These are phyloP conservation scores for Priceomyces fermenticarens DNA, from an alignment of 805 yeast species.

Conservation along the genomic window DNA sequence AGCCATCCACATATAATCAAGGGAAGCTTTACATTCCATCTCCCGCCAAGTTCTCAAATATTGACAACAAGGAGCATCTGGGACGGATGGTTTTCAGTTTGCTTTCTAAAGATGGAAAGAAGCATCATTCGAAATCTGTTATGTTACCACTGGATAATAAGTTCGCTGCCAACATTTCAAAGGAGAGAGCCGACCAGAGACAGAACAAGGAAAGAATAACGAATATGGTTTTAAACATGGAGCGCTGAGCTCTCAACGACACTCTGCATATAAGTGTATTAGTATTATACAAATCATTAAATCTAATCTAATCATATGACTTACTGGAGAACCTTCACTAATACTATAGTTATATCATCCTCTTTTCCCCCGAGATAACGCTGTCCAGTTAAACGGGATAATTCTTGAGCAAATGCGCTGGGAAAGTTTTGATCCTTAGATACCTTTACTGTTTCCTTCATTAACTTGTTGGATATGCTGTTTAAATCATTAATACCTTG, in stretches of 20 bases:
- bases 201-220: conserved; percentile 57
- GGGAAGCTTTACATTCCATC: conserved; percentile 19
- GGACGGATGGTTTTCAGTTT: conserved; percentile 46
- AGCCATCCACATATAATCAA: conserved; percentile 14
- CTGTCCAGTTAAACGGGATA: conserved; percentile 62
- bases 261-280: conserved; percentile 3
- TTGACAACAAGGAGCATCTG: background rate
- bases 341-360: conserved; percentile 86
- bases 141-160: conserved; percentile 52
- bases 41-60: conserved; percentile 1
- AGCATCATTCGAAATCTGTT: conserved; percentile 40
- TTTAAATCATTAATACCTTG: conserved; percentile 36
- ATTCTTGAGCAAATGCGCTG: conserved; percentile 82
- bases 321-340: conserved; percentile 52
- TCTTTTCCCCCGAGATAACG: conserved; percentile 88
- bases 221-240: conserved; percentile 48
- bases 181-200: conserved; percentile 48
- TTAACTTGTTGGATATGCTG: conserved; percentile 53
- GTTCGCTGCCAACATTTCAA: conserved; percentile 51
- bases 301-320: conserved; percentile 12
- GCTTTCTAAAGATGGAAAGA: conserved; percentile 53
- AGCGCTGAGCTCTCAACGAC: conserved; percentile 8
- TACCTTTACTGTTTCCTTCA: conserved; percentile 60
- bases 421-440: conserved; percentile 74
- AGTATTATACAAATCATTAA: conserved; percentile 1